A percentile compares a stretch with the other conserved stretches of the same genome.
These are phyloP conservation scores for Tylopilus sp. DNA, from an alignment of 1,284 basidiomycete species.

Conservation along the genomic window DNA sequence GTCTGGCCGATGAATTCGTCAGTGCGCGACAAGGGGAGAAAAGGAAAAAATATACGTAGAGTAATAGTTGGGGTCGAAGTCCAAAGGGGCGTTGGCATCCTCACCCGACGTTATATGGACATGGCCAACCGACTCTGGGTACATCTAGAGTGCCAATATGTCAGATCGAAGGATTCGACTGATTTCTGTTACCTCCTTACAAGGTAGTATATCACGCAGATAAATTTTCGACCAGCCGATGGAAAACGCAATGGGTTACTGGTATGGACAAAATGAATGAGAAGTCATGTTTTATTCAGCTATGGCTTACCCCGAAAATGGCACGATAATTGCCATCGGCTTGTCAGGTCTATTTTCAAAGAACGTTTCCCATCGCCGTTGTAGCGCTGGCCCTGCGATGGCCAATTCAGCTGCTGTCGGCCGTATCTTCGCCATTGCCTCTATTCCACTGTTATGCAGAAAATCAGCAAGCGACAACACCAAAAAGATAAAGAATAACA, in stretches of 20 bases:
- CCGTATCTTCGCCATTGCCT: conserved; percentile 52
- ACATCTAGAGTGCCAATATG: neutral
- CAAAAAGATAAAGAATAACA: conserved; percentile 10
- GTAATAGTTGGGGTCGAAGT: conserved; percentile 29
- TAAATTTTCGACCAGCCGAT: neutral
- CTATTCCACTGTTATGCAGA: conserved; percentile 44
- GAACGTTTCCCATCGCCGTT: conserved; percentile 51
- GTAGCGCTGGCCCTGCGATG: conserved; percentile 49
- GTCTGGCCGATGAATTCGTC: neutral
- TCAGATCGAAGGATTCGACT: neutral
- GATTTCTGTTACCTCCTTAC: neutral
- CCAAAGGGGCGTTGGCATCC: conserved; percentile 32
- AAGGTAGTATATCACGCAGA: neutral
- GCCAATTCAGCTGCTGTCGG: conserved; percentile 49
- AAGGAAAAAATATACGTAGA: conserved; percentile 13
- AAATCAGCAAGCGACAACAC: neutral
- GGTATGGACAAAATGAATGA: neutral
- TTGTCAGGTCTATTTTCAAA: conserved; percentile 42
- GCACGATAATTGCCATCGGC: conserved; percentile 26
- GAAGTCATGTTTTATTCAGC: neutral
- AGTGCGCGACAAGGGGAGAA: neutral
- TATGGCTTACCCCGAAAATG: conserved; percentile 26
- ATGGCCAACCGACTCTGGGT: conserved; percentile 37
- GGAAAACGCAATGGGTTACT: neutral
- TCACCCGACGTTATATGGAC: conserved; percentile 41